Conservation (phyloP, 2,329 filamentous ascomycete genomes). For the Ophiostoma sp. region DNA sequence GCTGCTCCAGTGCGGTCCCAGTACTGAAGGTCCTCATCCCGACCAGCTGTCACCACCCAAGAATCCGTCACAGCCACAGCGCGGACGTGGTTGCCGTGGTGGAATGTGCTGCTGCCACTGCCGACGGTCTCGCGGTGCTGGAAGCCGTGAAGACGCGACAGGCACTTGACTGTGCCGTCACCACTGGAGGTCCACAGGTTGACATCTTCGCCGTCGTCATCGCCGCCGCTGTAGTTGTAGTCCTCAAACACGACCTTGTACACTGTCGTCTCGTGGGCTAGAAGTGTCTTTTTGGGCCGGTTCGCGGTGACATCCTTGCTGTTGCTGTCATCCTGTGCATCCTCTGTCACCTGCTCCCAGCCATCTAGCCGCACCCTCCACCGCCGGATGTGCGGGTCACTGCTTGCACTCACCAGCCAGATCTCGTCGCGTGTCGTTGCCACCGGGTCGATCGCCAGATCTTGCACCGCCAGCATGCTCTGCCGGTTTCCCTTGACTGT, state of each 20-base stretch:
- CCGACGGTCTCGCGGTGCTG: neutral
- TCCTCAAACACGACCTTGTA: conserved; percentile 69
- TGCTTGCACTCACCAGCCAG: conserved; percentile 75
- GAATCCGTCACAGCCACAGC: conserved; percentile 73
- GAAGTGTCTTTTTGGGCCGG: conserved; percentile 43
- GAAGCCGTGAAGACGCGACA: conserved; percentile 68
- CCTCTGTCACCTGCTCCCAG: conserved; percentile 55
- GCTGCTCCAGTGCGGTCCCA: conserved; percentile 84
- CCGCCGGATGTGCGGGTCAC: conserved; percentile 74
- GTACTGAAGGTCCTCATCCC: conserved; percentile 87
- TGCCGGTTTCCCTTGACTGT: conserved; percentile 39
- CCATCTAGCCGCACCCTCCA: conserved; percentile 64
- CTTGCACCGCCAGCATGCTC: conserved; percentile 75
- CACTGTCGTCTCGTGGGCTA: conserved; percentile 87
- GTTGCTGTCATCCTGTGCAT: neutral
- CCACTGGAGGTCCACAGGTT: conserved; percentile 93
- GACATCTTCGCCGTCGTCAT: conserved; percentile 61
- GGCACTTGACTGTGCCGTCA: conserved; percentile 82
- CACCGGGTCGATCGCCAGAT: conserved; percentile 72
- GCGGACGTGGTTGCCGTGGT: conserved; percentile 87
- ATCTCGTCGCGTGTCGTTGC: conserved; percentile 52
- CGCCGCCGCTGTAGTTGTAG: conserved; percentile 19
- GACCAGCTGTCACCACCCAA: conserved; percentile 83
- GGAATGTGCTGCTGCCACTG: conserved; percentile 68
- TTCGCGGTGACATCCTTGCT: neutral